Evolutionary conservation across 345 rosid species (phyloP).

Genomic region (Salix caprea): DNA sequence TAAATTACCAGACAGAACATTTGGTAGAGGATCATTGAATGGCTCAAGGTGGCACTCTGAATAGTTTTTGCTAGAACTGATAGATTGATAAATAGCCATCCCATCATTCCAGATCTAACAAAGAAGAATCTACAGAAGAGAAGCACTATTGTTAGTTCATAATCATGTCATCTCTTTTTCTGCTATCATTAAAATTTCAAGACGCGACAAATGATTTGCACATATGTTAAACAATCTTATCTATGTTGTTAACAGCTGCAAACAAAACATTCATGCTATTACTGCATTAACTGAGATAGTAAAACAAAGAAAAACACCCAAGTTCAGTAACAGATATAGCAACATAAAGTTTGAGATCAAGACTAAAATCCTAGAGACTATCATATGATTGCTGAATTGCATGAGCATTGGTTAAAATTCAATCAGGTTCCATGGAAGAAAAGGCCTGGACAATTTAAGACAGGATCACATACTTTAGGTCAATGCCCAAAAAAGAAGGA

Average conservation of each 20-base stretch:
- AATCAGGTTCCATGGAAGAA: background rate
- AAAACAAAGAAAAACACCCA: background rate
- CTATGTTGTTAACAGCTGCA: background rate
- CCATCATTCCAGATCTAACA: slow-evolving; percentile 98
- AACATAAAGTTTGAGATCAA: background rate
- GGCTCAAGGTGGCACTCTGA: slow-evolving; percentile 45
- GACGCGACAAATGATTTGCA: background rate
- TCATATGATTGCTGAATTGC: background rate
- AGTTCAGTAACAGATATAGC: background rate
- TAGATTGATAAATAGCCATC: slow-evolving; percentile 87
- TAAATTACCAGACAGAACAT: slow-evolving; percentile 62
- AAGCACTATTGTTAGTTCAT: slow-evolving; percentile 12
- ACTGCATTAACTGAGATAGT: background rate
- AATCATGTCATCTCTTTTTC: background rate
- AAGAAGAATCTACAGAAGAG: slow-evolving; percentile 64
- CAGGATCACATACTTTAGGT: slow-evolving; percentile 69
- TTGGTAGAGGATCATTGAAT: slow-evolving; percentile 85
- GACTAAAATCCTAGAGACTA: background rate
- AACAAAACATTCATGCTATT: background rate
- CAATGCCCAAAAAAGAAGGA: slow-evolving; percentile 75
- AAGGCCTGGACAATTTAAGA: background rate
- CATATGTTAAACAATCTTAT: background rate
- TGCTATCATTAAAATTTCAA: background rate
- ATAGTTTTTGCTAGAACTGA: slow-evolving; percentile 75
- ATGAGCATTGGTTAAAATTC: background rate